phyloP scores from a whole-genome alignment of 768 basidiomycete genomes.

The Auricularia cornea region DNA sequence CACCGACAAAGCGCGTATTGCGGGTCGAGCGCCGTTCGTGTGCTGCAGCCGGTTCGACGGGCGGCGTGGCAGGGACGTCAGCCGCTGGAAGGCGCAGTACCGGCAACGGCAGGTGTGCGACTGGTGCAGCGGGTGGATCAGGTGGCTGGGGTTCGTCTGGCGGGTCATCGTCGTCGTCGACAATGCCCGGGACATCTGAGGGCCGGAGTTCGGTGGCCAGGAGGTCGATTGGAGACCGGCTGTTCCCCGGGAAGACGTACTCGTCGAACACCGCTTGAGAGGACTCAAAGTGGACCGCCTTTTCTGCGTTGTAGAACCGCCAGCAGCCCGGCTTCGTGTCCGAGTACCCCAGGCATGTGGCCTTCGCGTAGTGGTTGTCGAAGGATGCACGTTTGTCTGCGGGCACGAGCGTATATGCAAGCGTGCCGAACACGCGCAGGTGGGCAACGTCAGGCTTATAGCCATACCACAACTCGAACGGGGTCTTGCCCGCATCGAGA shows the following conservation, averaged over 20 bases:
- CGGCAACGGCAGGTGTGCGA: background rate
- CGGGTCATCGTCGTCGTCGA: background rate
- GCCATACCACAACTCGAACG: slow-evolving; percentile 17
- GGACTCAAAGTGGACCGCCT: background rate
- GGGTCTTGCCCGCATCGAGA: slow-evolving; percentile 6
- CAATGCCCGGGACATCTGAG: background rate
- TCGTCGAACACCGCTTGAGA: slow-evolving; percentile 10
- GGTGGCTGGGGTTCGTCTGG: no score
- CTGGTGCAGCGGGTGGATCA: background rate
- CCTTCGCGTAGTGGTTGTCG: slow-evolving; percentile 19
- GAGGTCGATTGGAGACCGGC: background rate
- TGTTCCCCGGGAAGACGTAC: background rate
- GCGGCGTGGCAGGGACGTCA: no score
- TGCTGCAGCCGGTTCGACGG: background rate
- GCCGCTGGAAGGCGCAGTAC: background rate
- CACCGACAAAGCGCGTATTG: background rate
- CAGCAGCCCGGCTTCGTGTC: slow-evolving; percentile 5
- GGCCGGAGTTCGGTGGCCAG: background rate
- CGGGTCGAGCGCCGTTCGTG: background rate
- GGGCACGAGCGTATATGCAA: slow-evolving; percentile 30
- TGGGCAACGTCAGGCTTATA: background rate
- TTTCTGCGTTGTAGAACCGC: slow-evolving; percentile 1
- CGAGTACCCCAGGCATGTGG: slow-evolving; percentile 32
- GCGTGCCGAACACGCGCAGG: slow-evolving; percentile 30
- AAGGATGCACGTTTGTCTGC: slow-evolving; percentile 17